These are phyloP conservation scores for Monilinia fructicola DNA, from an alignment of 2,329 filamentous ascomycete genomes.

Conservation along the genomic window DNA sequence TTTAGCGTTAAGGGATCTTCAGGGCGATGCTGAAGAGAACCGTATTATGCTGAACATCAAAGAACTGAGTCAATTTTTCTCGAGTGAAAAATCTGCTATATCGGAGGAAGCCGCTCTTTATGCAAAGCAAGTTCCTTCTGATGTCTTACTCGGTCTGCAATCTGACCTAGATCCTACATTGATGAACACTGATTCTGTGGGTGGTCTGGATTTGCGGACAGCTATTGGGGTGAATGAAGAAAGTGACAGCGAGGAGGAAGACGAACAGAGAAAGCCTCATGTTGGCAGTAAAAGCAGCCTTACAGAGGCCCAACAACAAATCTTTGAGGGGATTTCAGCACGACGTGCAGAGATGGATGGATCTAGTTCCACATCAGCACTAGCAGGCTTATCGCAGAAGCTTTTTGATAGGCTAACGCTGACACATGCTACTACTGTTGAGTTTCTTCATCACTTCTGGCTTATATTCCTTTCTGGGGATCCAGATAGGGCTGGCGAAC, in stretches of 20 bases:
- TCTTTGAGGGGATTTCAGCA: constrained; percentile 63
- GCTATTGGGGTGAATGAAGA: constrained; percentile 70
- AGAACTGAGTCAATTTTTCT: constrained; percentile 82
- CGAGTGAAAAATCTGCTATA: constrained; percentile 50
- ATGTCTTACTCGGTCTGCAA: constrained; percentile 65
- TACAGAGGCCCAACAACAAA: constrained; percentile 61
- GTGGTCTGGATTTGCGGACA: constrained; percentile 59
- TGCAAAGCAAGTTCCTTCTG: constrained; percentile 65
- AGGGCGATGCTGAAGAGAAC: constrained; percentile 69
- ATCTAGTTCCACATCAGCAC: constrained; percentile 34
- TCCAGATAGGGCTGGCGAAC: constrained; percentile 73
- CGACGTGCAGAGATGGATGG: constrained; percentile 60
- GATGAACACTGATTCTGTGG: constrained; percentile 49
- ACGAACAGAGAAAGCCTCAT: constrained; percentile 51
- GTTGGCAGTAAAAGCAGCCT: constrained; percentile 71
- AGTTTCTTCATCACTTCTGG: constrained; percentile 99
- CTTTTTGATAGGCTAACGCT: constrained; percentile 64
- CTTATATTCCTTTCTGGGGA: constrained; percentile 86
- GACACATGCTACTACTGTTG: constrained; percentile 89
- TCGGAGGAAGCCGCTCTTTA: constrained; percentile 50
- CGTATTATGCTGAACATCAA: constrained; percentile 84
- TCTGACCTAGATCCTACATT: constrained; percentile 54
- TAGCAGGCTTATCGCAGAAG: constrained; percentile 47
- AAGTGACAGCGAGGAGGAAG: constrained; percentile 65
- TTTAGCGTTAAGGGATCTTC: constrained; percentile 77